These are phyloP conservation scores for Mortierella sp. DNA, from an alignment of 371 early-diverging fungal species.

Conservation along the genomic window DNA sequence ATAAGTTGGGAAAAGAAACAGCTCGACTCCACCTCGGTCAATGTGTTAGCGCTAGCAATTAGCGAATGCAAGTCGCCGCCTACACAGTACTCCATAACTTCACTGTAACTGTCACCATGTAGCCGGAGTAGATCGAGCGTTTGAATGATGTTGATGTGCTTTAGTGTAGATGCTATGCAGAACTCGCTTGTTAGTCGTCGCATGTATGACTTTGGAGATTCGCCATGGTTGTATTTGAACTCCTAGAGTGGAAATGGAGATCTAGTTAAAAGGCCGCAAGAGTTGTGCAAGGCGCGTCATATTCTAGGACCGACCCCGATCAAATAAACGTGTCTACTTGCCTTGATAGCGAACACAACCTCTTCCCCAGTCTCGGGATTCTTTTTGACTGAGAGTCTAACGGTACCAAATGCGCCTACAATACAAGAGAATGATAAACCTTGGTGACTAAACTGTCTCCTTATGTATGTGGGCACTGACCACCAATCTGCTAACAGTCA, in stretches of 20 bases:
- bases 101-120: conserved; percentile 59
- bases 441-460: too few species aligned
- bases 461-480: too few species aligned
- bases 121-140: conserved; percentile 73
- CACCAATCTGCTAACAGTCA: too few species aligned
- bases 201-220: conserved; percentile 64
- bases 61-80: conserved; percentile 68
- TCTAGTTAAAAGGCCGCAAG: too few species aligned
- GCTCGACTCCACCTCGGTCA: conserved; percentile 54
- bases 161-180: conserved; percentile 69
- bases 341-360: conserved; percentile 32
- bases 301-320: too few species aligned
- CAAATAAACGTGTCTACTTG: not conserved
- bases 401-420: conserved; percentile 36
- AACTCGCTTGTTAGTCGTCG: conserved; percentile 73
- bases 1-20: conserved; percentile 65
- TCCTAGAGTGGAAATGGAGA: conserved; percentile 56
- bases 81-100: conserved; percentile 75
- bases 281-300: not conserved
- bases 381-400: conserved; percentile 26
- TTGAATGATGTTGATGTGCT: conserved; percentile 73
- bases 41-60: conserved; percentile 51
- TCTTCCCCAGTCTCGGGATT: conserved; percentile 18
- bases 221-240: conserved; percentile 59
- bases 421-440: not conserved